phyloP scores from a whole-genome alignment of 176 grass and related monocot genomes.

The Eremochloa ophiuroides region DNA sequence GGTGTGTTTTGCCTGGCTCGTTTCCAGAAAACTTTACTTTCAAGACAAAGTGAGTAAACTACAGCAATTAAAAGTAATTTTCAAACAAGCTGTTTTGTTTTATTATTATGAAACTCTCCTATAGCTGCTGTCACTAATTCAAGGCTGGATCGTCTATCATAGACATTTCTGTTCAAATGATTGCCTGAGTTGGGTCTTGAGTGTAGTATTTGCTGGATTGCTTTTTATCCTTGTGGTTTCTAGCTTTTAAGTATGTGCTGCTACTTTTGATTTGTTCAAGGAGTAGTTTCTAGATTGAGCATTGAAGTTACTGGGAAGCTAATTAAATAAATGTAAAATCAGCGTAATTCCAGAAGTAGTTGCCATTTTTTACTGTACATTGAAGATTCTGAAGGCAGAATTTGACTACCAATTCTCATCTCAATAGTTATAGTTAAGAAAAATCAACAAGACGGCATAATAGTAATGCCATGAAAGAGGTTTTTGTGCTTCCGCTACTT shows the following conservation, averaged over 20 bases:
- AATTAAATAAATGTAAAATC: neutral
- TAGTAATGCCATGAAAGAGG: neutral
- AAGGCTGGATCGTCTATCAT: neutral
- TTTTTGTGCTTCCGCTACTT: neutral
- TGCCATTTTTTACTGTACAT: neutral
- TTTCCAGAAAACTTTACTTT: constrained; percentile 98
- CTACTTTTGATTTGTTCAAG: neutral
- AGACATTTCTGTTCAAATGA: constrained; percentile 14
- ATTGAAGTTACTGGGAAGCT: neutral
- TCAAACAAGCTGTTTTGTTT: neutral
- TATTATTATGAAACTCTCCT: neutral
- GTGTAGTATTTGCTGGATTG: neutral
- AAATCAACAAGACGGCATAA: neutral
- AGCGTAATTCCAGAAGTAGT: neutral
- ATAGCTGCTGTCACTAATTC: neutral
- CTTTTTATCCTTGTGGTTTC: neutral
- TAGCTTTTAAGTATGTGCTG: neutral
- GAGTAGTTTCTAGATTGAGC: neutral
- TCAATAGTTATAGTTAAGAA: constrained; percentile 3
- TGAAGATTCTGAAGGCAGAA: constrained; percentile 5
- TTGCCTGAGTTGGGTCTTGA: neutral
- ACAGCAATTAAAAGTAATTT: neutral
- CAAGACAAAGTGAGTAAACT: constrained; percentile 64
- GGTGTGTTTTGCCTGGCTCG: constrained; percentile 95
- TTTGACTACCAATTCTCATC: neutral